Base-by-base conservation (phyloP, 371 early-diverging fungal genomes). In the Syncephalis fuscata region DNA sequence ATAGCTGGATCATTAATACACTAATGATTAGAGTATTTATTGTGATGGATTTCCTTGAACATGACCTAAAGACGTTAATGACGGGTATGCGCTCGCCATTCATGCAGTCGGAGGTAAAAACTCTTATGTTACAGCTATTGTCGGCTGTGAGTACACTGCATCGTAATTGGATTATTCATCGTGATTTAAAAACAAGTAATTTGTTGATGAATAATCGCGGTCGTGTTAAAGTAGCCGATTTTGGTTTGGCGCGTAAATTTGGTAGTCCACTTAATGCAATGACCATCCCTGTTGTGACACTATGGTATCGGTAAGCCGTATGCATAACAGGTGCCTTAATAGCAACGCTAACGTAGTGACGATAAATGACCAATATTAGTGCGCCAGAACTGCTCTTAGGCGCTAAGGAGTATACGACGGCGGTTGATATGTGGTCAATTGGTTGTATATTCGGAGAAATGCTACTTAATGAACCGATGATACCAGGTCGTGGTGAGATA, bases 331-430 rank as follows among this genome's bases (percentile, higher is more conserved):
- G n/a, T 48, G 5, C 16, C 14, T 19, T 14, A 47, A 38, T 11
- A 38, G n/a, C n/a, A 11, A 11, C 11, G 38, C n/a, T n/a, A n/a
- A n/a, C n/a, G n/a, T n/a, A n/a, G n/a, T n/a, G n/a, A n/a, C n/a
- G n/a, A 11, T 8, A 41, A 47, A n/a, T 26, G 1, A 32, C 26
- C 17, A 37, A 16, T 48, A 67, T 63, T 60, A 82, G 98, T 61
- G 82, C 99, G 0, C 99, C 99, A 2, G 99, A 99, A 57, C 64
- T 99, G 3, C 60, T 99, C n/a, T 61, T 94, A 9, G 99, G 99
- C 11, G 73, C 71, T 2, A 87, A 79, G 48, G 73, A 83, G 49
- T 99, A 99, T 64, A 74, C 88, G 1, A 87, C 86, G 0, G 86
- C 92, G 0, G 73, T 99, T 20, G 99, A 99, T 58, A 90, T 99